Evolutionary conservation across 495 filamentous ascomycete species (phyloP).

Genomic region (Hyphodiscus hymeniophilus): DNA sequence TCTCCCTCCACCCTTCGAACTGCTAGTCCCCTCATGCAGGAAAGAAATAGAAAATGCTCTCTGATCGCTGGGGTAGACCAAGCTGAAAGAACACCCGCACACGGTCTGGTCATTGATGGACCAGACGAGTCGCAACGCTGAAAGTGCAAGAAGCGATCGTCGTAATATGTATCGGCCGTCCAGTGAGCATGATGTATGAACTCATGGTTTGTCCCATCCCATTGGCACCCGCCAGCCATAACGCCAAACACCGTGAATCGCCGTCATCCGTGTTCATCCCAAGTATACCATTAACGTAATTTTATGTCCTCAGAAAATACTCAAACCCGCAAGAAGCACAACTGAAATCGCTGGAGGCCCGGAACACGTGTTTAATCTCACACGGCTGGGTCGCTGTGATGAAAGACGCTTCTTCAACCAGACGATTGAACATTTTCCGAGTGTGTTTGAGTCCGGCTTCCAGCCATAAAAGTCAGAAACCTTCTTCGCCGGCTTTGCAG

Average conservation of each 20-base stretch:
- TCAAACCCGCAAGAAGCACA: constrained; percentile 7
- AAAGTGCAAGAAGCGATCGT: no score
- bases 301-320: constrained; percentile 1
- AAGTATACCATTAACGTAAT: background rate
- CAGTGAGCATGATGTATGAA: no score
- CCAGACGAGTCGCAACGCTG: no score
- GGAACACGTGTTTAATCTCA: background rate
- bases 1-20: background rate
- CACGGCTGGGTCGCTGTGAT: constrained; percentile 3
- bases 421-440: constrained; percentile 2
- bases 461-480: constrained; percentile 36
- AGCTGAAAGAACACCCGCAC: background rate
- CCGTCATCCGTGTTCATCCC: no score
- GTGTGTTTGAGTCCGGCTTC: constrained; percentile 5
- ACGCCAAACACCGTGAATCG: no score
- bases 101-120: no score
- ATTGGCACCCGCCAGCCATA: no score
- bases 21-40: background rate
- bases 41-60: background rate
- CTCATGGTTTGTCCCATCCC: background rate
- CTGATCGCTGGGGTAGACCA: constrained; percentile 4
- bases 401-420: constrained; percentile 8
- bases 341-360: background rate
- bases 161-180: no score
- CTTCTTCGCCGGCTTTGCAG: constrained; percentile 93